Percentiles rank a stretch among this genome's conserved stretches.
phyloP scores from a whole-genome alignment of 1,284 basidiomycete genomes.

The Fomitopsis schrenkii region DNA sequence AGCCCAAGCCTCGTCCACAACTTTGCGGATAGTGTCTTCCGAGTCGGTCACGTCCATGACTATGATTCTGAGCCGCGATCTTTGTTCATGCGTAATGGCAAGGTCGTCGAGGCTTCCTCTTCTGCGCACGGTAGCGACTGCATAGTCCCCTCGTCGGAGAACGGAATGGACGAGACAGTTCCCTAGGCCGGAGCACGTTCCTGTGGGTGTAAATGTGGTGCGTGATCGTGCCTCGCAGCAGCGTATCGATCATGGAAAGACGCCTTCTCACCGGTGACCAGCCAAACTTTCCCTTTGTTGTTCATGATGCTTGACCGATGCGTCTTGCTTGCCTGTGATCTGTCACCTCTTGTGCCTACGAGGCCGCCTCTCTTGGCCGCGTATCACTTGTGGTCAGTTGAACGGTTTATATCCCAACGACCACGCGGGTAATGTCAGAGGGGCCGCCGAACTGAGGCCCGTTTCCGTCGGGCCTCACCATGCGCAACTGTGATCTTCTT shows the following conservation, averaged over 20 bases:
- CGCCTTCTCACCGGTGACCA: not conserved
- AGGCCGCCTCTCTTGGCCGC: too few relatives aligned
- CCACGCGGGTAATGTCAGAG: too few relatives aligned
- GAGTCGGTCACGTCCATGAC: constrained; percentile 34
- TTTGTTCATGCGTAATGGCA: not conserved
- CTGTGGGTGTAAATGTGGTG: constrained; percentile 23
- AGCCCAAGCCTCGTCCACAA: constrained; percentile 36
- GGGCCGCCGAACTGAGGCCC: too few relatives aligned
- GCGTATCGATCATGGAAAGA: too few relatives aligned
- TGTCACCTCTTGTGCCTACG: too few relatives aligned
- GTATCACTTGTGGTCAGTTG: too few relatives aligned
- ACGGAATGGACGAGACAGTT: constrained; percentile 44
- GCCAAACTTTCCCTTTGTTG: not conserved
- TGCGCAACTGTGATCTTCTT: too few relatives aligned
- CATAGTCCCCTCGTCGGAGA: constrained; percentile 49
- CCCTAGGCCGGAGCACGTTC: constrained; percentile 58
- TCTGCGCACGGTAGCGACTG: constrained; percentile 39
- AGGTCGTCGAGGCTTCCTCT: not conserved
- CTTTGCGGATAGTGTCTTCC: constrained; percentile 28
- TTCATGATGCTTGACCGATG: too few relatives aligned
- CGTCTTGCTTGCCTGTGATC: too few relatives aligned
- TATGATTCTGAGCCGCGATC: constrained; percentile 24
- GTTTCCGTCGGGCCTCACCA: too few relatives aligned
- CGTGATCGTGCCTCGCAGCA: too few relatives aligned
- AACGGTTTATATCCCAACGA: too few relatives aligned